Evolutionary conservation across 495 filamentous ascomycete genomes (phyloP), one percentile per base, ranked within the genome.

Genomic region (Xylona heveae): DNA sequence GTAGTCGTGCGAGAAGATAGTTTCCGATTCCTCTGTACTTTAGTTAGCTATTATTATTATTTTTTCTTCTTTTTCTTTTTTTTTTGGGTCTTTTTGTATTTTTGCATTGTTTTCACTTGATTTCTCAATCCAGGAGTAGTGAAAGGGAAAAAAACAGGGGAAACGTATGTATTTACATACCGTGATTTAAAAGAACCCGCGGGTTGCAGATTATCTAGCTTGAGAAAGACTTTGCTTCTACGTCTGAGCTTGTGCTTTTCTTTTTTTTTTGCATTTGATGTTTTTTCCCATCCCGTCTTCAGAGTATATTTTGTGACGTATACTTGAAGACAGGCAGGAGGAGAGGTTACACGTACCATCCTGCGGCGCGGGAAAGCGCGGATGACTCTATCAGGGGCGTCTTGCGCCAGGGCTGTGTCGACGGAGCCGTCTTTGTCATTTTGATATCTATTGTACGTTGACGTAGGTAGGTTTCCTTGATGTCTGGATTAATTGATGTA

Each of bases 121-220:
- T 8, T 10, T 2, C n/a, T 21, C n/a, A n/a, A 7, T 13, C 26
- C 3, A 15, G 2, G 2, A 8, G 2, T 27, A 10, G 8, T 12
- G 23, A n/a, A 9, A 8, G 18, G 28, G 8, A 16, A 20, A 10
- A 25, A 28, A 6, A 17, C 14, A 5, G 24, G 23, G 19, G 5
- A 17, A 17, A 14, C 27, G 38, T n/a, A n/a, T n/a, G n/a, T n/a
- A 41, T n/a, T n/a, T 16, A 25, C 27, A n/a, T 53, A 67, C 61
- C 81, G 73, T 19, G 83, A 91, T 53, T 94, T 97, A 71, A 94
- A 97, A 6, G 82, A 90, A 28, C 81, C 83, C 3, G 78, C 76
- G 3, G 88, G 85, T 43, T 97, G 85, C 43, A 85, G 68, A 52
- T 79, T 79, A 38, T 97, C 85, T 35, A 94, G 71, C 49, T 97